A percentile compares a stretch with the other conserved stretches of the same genome.
These are phyloP conservation scores for Panaeolus cyanescens DNA, from an alignment of 768 basidiomycete species.

Conservation along the genomic window DNA sequence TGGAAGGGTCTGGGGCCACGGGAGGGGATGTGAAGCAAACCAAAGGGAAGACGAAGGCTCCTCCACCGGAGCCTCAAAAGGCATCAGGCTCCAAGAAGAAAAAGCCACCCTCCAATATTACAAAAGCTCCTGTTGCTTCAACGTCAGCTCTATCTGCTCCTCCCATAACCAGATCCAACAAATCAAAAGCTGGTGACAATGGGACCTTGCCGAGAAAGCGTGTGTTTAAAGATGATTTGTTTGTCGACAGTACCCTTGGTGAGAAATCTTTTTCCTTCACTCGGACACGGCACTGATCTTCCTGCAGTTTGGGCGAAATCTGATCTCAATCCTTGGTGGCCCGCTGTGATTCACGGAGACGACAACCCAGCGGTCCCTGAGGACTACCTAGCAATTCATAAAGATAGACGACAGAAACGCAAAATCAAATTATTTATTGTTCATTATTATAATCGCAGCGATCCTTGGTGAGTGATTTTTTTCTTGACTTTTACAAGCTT, in stretches of 20 bases:
- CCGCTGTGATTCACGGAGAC: slow-evolving; percentile 73
- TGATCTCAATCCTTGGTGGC: slow-evolving; percentile 85
- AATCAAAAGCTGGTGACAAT: not conserved
- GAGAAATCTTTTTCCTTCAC: slow-evolving; percentile 18
- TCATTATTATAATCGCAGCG: slow-evolving; percentile 74
- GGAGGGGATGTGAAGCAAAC: not conserved
- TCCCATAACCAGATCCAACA: slow-evolving; percentile 1
- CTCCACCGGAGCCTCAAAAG: not conserved
- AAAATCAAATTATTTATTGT: slow-evolving; percentile 60
- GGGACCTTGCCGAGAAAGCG: slow-evolving; percentile 12
- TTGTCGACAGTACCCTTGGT: slow-evolving; percentile 65
- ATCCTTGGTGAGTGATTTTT: slow-evolving; percentile 54
- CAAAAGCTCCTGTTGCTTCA: not conserved
- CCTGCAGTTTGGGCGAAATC: slow-evolving; percentile 82
- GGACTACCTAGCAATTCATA: slow-evolving; percentile 30
- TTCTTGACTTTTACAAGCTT: not conserved
- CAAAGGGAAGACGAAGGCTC: not conserved
- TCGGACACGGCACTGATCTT: slow-evolving; percentile 5
- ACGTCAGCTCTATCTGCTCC: not conserved
- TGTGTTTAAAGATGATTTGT: slow-evolving; percentile 14
- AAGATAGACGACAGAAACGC: slow-evolving; percentile 33
- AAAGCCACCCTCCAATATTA: not conserved
- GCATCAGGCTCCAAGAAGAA: not conserved
- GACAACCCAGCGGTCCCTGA: slow-evolving; percentile 60
- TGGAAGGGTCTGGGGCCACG: not conserved